Base-by-base conservation (phyloP, 2,329 filamentous ascomycete species). In the Sporothrix luriei region DNA sequence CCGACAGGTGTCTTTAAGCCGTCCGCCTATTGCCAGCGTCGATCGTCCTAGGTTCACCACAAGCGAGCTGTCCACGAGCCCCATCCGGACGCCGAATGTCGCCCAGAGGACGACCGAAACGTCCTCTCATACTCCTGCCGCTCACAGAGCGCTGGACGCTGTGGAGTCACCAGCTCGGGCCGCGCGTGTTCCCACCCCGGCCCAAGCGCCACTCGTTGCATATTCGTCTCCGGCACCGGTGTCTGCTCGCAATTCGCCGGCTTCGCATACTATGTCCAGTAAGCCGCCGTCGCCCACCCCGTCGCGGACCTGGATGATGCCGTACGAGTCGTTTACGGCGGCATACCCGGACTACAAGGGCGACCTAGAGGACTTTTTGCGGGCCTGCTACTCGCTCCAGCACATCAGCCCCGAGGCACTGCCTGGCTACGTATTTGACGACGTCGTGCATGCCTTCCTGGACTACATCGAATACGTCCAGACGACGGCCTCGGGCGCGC, bases 381-480 rank as follows among this genome's bases (percentile, higher is more conserved):
- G 77, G 26, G 82, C 82, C 0, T 81, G 84, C 66, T 74, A 82
- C 0, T 82, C 65, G 4, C 78, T 72, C 74, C 86, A 9, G 76
- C 81, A 21, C 78, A 78, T 1, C 76, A 77, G 54, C 73, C 76
- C 29, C 72, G 76, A 65, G 14, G 76, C 76, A 10, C 74, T 85
- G 21, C 78, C 79, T 14, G 78, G 80, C 29, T 84, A 77, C 68
- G 74, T 85, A 0, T 87, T 82, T 70, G 85, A 87, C 72, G 85
- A 87, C 68, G 84, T 86, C 67, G 80, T 87, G 59, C 76, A 78
- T 13, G 76, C 76, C 3, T 86, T 82, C 66, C 77, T 80, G 1
- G 75, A 80, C 0, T 87, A 81, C 72, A 72, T 80, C 7, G 72
- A 74, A 0, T 85, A 86, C 68, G 78, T 82, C 29, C 68, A 74